Base-by-base conservation (phyloP, 2,329 filamentous ascomycete genomes). In the Apiospora pterosperma region DNA sequence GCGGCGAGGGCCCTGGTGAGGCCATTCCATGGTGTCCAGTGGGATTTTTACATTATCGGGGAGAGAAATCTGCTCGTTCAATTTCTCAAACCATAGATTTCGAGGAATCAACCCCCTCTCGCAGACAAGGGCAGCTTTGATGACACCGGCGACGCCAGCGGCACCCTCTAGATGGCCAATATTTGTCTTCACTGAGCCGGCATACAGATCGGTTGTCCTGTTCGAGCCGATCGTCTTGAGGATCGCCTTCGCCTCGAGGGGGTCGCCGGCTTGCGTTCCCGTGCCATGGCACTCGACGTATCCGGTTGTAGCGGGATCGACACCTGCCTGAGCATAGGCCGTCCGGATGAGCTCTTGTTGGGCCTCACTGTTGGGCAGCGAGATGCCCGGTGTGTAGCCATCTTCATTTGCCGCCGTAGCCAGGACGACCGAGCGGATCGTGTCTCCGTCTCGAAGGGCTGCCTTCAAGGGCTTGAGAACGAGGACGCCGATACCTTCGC, bases 351-450 rank as follows among this genome's bases (percentile, higher is more conserved):
- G 69, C 1, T 62, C 64, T 2, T 41, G 66, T 59, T 74, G 72
- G 1, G 72, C 70, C 5, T 62, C 48, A 6, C 65, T 64, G 41
- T 65, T 79, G 0, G 78, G 78, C 42, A 75, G 69, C 0, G 75
- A 76, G 38, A 80, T 76, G 4, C 77, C 77, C n/a, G 73, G 69
- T 0, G 76, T 80, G 19, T 70, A 70, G 23, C 79, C 79, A 62
- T 80, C 77, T 48, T 79, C 76, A 62, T 79, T 79, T 6, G 77
- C 72, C 14, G 75, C 78, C 28, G 74, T 76, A 2, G 70, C 73
- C 5, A 72, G 69, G 6, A 81, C 76, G 6, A 73, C 67, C 1
- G 70, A 67, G 10, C 66, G 69, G 1, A 72, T 61, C 1, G 69
- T 68, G 23, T 72, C 78, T 4, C 75, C 72, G 28, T 78, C 75